Percentiles rank a stretch among this genome's conserved stretches.
Evolutionary conservation across 129 eudicot genomes (phyloP).

Genomic region (Flaveria trinervia): DNA sequence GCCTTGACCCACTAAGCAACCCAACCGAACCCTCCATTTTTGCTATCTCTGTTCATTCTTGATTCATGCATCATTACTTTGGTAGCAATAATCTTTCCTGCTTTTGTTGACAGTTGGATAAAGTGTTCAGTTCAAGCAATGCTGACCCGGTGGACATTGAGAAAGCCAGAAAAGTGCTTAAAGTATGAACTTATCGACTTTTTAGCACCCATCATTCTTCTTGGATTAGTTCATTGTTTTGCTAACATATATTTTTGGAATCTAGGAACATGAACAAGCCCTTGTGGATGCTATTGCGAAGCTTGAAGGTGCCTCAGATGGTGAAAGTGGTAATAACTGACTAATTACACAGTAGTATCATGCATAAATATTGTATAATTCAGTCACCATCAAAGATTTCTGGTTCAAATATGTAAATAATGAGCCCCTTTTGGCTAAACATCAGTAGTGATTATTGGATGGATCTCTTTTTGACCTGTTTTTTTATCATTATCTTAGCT

Average conservation of each 20-base stretch:
- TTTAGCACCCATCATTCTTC: neutral
- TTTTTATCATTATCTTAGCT: neutral
- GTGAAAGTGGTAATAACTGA: constrained; percentile 85
- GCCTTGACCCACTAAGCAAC: neutral
- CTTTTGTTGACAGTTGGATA: constrained; percentile 61
- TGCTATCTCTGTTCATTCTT: neutral
- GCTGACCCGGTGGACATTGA: constrained; percentile 68
- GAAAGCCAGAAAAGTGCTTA: constrained; percentile 66
- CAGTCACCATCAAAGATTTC: constrained; percentile 27
- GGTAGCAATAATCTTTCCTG: neutral
- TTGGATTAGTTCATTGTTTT: neutral
- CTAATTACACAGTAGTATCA: constrained; percentile 31
- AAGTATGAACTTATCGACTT: constrained; percentile 27
- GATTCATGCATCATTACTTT: neutral
- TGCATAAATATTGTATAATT: constrained; percentile 15
- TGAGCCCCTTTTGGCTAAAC: constrained; percentile 22
- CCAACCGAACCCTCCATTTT: neutral
- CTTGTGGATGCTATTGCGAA: constrained; percentile 78
- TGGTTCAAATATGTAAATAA: constrained; percentile 26
- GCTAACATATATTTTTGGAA: neutral
- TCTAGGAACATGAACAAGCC: constrained; percentile 89
- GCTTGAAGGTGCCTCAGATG: constrained; percentile 76
- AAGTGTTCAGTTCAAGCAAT: constrained; percentile 57
- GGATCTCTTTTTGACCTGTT: constrained; percentile 4
- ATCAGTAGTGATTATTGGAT: constrained; percentile 15